Percentiles rank a stretch among this genome's conserved stretches.
Conservation (phyloP, 2,329 filamentous ascomycete species). For the Penicillium sp. region DNA sequence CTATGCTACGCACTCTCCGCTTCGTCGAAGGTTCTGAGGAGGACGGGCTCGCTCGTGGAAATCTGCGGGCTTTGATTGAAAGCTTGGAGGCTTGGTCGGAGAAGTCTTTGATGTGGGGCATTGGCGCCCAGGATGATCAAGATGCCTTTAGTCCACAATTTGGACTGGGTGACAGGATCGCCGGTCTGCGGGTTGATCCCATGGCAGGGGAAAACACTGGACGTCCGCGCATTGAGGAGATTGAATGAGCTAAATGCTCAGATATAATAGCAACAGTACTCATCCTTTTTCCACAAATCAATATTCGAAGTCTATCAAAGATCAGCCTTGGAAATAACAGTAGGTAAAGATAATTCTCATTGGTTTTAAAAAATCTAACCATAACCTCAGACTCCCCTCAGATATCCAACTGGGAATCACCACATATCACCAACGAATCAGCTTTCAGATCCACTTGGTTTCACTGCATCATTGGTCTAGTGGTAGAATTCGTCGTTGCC, state of each 20-base stretch:
- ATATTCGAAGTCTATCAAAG: background rate
- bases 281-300: background rate
- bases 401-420: too few relatives aligned
- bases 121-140: constrained; percentile 25
- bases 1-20: constrained; percentile 36
- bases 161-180: constrained; percentile 39
- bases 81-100: constrained; percentile 45
- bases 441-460: background rate
- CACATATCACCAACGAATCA: constrained; percentile 4
- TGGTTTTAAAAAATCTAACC: too few relatives aligned
- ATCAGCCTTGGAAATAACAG: background rate
- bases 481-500: constrained; percentile 48
- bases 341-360: background rate
- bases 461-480: constrained; percentile 44
- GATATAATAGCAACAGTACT: background rate
- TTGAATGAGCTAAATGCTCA: constrained; percentile 31
- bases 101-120: constrained; percentile 42
- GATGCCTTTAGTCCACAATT: constrained; percentile 23
- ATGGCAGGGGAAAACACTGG: constrained; percentile 23
- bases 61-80: constrained; percentile 41
- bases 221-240: constrained; percentile 43
- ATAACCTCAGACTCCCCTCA: too few relatives aligned
- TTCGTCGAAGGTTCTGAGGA: constrained; percentile 41
- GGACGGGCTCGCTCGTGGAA: constrained; percentile 41
- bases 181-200: constrained; percentile 39